Evolutionary conservation across 495 filamentous ascomycete species (phyloP).

Genomic region (Pyrenula massariospora): DNA sequence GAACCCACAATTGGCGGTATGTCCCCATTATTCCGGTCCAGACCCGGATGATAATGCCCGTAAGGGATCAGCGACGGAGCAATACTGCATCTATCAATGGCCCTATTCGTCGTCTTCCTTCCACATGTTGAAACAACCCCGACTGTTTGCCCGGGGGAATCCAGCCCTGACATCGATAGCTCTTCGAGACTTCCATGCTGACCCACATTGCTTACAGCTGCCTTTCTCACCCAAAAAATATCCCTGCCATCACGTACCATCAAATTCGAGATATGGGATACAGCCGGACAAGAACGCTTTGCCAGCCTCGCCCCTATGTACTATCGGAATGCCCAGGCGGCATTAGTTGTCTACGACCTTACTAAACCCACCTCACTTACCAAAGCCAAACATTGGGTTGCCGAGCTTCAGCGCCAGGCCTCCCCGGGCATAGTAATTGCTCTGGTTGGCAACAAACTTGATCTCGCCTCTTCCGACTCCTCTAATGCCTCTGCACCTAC

Average conservation of each 20-base stretch:
- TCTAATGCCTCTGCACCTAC: constrained; percentile 24
- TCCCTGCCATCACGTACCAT: constrained; percentile 90
- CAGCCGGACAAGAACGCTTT: constrained; percentile 95
- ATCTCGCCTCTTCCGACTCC: constrained; percentile 57
- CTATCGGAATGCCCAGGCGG: constrained; percentile 97
- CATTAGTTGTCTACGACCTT: constrained; percentile 97
- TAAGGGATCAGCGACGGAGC: too few relatives aligned
- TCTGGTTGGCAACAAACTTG: constrained; percentile 93
- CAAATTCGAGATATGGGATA: constrained; percentile 99
- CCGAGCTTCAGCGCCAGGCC: constrained; percentile 94
- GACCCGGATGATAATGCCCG: background rate
- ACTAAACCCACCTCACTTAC: constrained; percentile 91
- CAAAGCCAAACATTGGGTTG: constrained; percentile 98
- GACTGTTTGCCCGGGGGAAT: too few relatives aligned
- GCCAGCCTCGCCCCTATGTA: constrained; percentile 97
- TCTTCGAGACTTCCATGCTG: background rate
- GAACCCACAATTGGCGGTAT: constrained; percentile 97
- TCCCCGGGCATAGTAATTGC: constrained; percentile 96
- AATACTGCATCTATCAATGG: background rate
- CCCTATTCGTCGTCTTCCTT: background rate
- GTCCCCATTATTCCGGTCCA: constrained; percentile 12
- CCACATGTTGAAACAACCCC: background rate
- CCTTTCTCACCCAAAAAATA: constrained; percentile 98
- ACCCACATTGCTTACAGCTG: constrained; percentile 42
- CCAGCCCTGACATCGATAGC: too few relatives aligned